phyloP scores from a whole-genome alignment of 495 filamentous ascomycete species.

The Penicillium salamii region DNA sequence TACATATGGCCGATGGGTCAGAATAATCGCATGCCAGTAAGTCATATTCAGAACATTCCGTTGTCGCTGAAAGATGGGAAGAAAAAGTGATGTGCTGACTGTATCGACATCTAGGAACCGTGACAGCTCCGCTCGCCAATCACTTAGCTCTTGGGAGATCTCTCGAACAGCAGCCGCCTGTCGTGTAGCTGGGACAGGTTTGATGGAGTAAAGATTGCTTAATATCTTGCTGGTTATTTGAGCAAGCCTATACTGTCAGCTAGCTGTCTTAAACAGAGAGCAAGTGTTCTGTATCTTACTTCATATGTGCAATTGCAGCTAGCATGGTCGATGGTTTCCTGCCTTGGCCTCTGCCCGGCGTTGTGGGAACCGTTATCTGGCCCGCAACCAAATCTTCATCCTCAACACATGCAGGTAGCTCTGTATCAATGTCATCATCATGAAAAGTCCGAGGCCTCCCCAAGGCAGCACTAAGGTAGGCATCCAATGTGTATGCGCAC shows the following conservation, averaged over 20 bases:
- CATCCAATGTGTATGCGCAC: slow-evolving; percentile 4
- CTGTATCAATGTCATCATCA: slow-evolving; percentile 1
- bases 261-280: neutral
- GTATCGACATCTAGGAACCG: slow-evolving; percentile 1
- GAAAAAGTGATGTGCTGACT: neutral
- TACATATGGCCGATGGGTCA: slow-evolving; percentile 1
- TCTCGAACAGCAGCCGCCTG: neutral
- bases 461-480: slow-evolving; percentile 18
- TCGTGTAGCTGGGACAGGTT: neutral
- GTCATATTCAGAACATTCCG: slow-evolving; percentile 5
- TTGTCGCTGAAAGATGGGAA: slow-evolving; percentile 6
- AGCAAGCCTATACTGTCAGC: neutral
- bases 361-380: neutral
- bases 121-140: neutral
- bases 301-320: slow-evolving; percentile 3
- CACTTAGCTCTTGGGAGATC: neutral
- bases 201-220: neutral
- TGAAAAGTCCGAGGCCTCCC: slow-evolving; percentile 15
- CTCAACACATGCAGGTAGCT: neutral
- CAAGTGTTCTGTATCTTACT: neutral
- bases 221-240: slow-evolving; percentile 2
- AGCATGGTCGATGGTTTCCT: neutral
- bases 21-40: slow-evolving; percentile 6
- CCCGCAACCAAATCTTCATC: neutral
- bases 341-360: neutral